phyloP scores from a whole-genome alignment of 2,329 filamentous ascomycete species.

The Xylariales sp. region DNA sequence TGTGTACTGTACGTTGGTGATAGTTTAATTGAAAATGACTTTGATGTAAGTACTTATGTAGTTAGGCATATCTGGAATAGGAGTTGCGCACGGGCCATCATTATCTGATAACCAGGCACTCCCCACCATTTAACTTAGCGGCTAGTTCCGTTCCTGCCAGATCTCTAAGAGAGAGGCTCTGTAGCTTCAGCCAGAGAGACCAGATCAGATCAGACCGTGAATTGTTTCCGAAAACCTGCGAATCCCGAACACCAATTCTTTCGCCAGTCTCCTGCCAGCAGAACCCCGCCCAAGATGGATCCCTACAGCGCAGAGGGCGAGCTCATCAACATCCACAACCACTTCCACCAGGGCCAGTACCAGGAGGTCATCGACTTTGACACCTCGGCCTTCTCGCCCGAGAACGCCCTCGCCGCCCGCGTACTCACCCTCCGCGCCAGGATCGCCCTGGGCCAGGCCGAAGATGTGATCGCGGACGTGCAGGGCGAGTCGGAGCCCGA shows the following conservation, averaged over 20 bases:
- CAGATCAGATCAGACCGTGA: constrained; percentile 6
- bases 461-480: constrained; percentile 67
- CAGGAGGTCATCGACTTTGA: constrained; percentile 83
- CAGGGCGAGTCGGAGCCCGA: constrained; percentile 64
- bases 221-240: no score
- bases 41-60: not conserved
- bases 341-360: constrained; percentile 80
- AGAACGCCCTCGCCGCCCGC: constrained; percentile 72
- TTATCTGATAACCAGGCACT: not conserved
- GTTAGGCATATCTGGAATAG: not conserved
- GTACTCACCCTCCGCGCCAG: constrained; percentile 78
- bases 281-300: constrained; percentile 62
- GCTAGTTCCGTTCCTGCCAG: constrained; percentile 9
- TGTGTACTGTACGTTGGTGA: no score
- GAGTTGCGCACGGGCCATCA: not conserved
- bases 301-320: constrained; percentile 68
- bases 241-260: no score
- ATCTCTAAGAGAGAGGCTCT: constrained; percentile 2
- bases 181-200: not conserved
- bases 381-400: constrained; percentile 69
- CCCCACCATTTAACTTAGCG: constrained; percentile 12
- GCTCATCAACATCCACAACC: constrained; percentile 66
- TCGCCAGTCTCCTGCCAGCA: no score
- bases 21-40: not conserved
- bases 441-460: constrained; percentile 74